Base-by-base conservation (phyloP, 2,329 filamentous ascomycete species). In the Alternaria rosae region DNA sequence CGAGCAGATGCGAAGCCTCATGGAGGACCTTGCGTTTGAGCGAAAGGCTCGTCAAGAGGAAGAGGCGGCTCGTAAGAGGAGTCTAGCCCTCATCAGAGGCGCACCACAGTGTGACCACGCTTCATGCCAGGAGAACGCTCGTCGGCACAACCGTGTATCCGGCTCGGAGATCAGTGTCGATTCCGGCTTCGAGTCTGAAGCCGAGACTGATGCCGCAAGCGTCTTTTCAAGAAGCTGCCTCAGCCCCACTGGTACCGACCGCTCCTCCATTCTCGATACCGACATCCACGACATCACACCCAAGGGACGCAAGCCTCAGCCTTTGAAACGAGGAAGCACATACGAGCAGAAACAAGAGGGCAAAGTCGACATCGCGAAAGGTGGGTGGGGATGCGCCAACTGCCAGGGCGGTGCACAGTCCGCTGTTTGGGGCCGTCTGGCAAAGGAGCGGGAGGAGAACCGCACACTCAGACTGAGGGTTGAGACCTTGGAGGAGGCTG, bases 181-280 rank as follows among this genome's bases (percentile, higher is more conserved):
- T 70, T 88, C 86, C 6, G 86, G 86, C 48, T 88, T 88, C 63
- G 87, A 88, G 65, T 87, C 85, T 4, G 87, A 87, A 23, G 80
- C 84, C 25, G 86, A 87, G 59, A 85, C 83, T 41, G 80, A 85
- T 23, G 79, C 80, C 10, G 76, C 80, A 6, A 80, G 78, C 21
- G 81, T 75, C 54, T 77, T 79, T 76, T 66, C 78, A 69, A 61
- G 81, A 70, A 70, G 73, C 54, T 60, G 82, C 74, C 64, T 77
- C 75, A 76, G 77, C 61, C 75, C 78, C 32, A 73, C 77, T 42
- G 66, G 73, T 57, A 76, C 73, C 44, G 66, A 77, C 42, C 62
- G 65, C 13, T 78, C 78, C 32, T 78, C 81, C 2, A 70, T 77
- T 13, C 71, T 77, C 21, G 76, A 78, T 11, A 71, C 60, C 41